Evolutionary conservation across 208 protist genomes (phyloP).

Genomic region (Phytomonas sp.): DNA sequence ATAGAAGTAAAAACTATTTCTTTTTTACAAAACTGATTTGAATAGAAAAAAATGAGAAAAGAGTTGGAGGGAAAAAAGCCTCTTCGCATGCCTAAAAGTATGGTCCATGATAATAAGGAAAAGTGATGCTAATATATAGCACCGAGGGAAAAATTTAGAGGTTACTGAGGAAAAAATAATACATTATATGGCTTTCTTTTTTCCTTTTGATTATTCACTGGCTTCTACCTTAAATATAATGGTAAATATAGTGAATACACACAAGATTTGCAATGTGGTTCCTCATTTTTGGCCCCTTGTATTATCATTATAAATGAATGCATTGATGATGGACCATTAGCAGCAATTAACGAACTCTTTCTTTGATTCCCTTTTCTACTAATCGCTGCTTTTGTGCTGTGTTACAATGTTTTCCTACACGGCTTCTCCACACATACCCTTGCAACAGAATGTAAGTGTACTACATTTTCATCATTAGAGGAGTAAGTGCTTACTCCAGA

Average conservation of each 20-base stretch:
- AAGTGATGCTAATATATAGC: neutral
- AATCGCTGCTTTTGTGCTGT: constrained; percentile 3
- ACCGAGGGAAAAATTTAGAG: neutral
- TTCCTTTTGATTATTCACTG: neutral
- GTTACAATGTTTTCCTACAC: neutral
- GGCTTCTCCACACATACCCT: neutral
- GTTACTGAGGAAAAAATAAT: neutral
- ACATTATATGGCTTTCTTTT: neutral
- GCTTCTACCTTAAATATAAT: neutral
- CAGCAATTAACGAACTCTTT: neutral
- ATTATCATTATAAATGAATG: constrained; percentile 1
- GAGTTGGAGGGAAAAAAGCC: neutral
- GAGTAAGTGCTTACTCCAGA: neutral
- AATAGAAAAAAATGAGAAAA: neutral
- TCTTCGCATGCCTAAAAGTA: neutral
- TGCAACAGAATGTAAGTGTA: neutral
- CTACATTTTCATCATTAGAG: neutral
- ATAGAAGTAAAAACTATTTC: neutral
- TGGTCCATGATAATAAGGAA: neutral
- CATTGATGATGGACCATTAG: neutral
- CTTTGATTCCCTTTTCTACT: neutral
- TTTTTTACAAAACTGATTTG: neutral
- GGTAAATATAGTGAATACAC: neutral
- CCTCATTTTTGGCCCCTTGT: neutral
- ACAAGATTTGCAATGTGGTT: neutral